These are phyloP conservation scores for Aspergillus puulaauensis DNA, from an alignment of 2,329 filamentous ascomycete genomes.

Conservation along the genomic window DNA sequence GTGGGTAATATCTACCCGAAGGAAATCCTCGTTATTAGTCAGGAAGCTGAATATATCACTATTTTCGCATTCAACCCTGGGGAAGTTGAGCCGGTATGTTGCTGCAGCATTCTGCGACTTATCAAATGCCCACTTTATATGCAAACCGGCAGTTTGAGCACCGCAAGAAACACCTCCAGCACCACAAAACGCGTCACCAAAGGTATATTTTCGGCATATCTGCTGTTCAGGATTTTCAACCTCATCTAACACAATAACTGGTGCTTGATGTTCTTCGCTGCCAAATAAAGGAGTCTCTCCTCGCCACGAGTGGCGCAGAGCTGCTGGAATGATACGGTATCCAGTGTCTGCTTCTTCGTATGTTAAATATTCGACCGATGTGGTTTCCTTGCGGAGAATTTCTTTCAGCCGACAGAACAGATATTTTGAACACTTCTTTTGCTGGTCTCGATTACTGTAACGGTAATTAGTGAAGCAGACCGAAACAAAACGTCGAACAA, in stretches of 20 bases:
- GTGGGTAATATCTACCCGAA: slow-evolving; percentile 67
- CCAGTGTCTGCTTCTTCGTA: slow-evolving; percentile 30
- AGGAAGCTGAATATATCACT: slow-evolving; percentile 49
- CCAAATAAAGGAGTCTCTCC: slow-evolving; percentile 31
- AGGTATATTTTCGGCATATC: slow-evolving; percentile 54
- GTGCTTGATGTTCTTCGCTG: slow-evolving; percentile 9
- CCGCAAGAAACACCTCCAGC: slow-evolving; percentile 57
- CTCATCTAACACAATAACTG: slow-evolving; percentile 15
- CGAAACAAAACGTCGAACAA: slow-evolving; percentile 42
- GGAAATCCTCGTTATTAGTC: slow-evolving; percentile 26
- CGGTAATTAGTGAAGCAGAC: slow-evolving; percentile 58
- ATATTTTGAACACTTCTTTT: slow-evolving; percentile 26
- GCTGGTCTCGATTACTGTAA: slow-evolving; percentile 24
- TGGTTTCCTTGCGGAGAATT: slow-evolving; percentile 17
- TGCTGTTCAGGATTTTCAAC: slow-evolving; percentile 21
- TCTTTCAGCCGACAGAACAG: slow-evolving; percentile 37
- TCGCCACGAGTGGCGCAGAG: slow-evolving; percentile 34
- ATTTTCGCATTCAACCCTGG: slow-evolving; percentile 31
- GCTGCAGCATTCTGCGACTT: slow-evolving; percentile 55
- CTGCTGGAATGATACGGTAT: slow-evolving; percentile 7
- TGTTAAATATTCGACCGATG: slow-evolving; percentile 29
- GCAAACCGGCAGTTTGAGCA: slow-evolving; percentile 53
- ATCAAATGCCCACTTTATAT: slow-evolving; percentile 65
- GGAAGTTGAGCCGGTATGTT: slow-evolving; percentile 63
- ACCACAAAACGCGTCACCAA: slow-evolving; percentile 72